Evolutionary conservation across 169 alveolate species (phyloP).

Genomic region (Plasmodium knowlesi): DNA sequence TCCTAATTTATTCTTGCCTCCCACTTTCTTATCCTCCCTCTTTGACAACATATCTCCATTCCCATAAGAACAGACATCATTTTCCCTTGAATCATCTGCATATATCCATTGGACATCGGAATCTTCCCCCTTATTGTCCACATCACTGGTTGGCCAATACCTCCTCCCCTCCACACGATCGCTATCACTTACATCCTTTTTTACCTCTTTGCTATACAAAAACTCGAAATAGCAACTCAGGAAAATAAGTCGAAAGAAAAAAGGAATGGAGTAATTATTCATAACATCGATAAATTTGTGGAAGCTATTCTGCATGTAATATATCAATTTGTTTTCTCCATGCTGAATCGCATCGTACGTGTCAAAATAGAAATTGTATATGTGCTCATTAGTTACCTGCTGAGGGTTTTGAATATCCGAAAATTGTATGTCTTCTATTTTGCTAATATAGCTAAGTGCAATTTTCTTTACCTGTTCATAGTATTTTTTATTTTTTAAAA

Average conservation of each 20-base stretch:
- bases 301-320: slow-evolving; percentile 61
- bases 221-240: slow-evolving; percentile 69
- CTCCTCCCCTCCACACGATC: background rate
- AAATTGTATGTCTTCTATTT: slow-evolving; percentile 62
- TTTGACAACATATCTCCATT: background rate
- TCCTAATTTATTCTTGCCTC: background rate
- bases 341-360: slow-evolving; percentile 59
- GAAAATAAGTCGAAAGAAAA: slow-evolving; percentile 55
- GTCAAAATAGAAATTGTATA: slow-evolving; percentile 64
- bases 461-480: slow-evolving; percentile 59
- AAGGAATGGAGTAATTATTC: slow-evolving; percentile 55
- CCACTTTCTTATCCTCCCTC: background rate
- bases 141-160: background rate
- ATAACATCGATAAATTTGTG: slow-evolving; percentile 69
- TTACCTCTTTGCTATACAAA: slow-evolving; percentile 5
- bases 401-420: slow-evolving; percentile 19
- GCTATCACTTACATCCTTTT: background rate
- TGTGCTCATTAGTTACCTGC: slow-evolving; percentile 27
- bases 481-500: slow-evolving; percentile 58
- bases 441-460: slow-evolving; percentile 58
- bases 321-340: slow-evolving; percentile 67
- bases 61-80: background rate
- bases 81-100: background rate
- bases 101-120: background rate
- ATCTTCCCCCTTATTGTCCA: background rate